Evolutionary conservation across 73 alveolate species (phyloP).

Genomic region (Loxodes magnus): DNA sequence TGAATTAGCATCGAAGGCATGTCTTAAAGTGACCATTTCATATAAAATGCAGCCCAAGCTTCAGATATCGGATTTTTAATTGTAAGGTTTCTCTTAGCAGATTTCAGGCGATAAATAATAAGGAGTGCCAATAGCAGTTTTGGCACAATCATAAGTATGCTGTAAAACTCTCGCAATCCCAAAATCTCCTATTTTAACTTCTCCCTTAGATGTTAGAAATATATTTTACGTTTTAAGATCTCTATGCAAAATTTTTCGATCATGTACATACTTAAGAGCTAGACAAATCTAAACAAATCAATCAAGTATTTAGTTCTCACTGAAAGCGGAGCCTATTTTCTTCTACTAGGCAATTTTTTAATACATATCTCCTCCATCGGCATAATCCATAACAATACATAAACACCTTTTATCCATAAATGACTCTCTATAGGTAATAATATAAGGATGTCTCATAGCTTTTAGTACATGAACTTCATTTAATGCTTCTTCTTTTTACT

Average conservation of each 20-base stretch:
- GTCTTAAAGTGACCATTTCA: constrained; percentile 94
- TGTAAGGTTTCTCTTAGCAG: constrained; percentile 93
- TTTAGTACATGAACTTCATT: constrained; percentile 82
- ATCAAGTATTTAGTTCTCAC: constrained; percentile 84
- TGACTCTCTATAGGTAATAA: constrained; percentile 79
- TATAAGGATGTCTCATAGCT: constrained; percentile 87
- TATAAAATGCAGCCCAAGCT: constrained; percentile 88
- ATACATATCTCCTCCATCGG: constrained; percentile 96
- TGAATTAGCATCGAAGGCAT: constrained; percentile 96
- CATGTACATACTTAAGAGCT: constrained; percentile 96
- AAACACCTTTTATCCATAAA: constrained; percentile 78
- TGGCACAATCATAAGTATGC: constrained; percentile 93
- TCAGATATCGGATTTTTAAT: constrained; percentile 97
- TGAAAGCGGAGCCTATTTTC: constrained; percentile 51
- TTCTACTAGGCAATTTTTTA: constrained; percentile 78
- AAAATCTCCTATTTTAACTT: constrained; percentile 92
- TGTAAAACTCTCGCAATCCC: constrained; percentile 88
- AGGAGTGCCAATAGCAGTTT: constrained; percentile 99
- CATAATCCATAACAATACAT: constrained; percentile 97
- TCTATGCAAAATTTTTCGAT: constrained; percentile 85
- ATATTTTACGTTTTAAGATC: constrained; percentile 94
- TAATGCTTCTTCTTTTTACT: constrained; percentile 73
- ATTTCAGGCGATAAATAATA: constrained; percentile 97
- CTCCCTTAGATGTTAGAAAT: constrained; percentile 79
- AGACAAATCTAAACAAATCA: constrained; percentile 95